Evolutionary conservation across 441 rosid genomes (phyloP).

Genomic region (Heliophila coronopifolia): DNA sequence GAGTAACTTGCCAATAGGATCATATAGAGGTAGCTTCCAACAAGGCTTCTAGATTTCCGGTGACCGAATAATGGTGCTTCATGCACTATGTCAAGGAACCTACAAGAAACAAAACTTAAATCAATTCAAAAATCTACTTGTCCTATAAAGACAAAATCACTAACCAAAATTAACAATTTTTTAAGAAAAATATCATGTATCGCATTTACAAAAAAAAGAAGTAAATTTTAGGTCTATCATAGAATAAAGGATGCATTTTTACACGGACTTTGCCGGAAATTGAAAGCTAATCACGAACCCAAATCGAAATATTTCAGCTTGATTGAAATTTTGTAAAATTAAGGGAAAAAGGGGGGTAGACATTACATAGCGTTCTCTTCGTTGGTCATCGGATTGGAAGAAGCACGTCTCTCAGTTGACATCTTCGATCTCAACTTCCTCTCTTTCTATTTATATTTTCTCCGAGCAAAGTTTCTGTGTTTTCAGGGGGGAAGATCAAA

Average conservation of each 20-base stretch:
- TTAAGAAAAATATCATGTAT: too few species aligned
- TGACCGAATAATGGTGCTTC: slow-evolving; percentile 78
- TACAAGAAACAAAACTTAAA: slow-evolving; percentile 3
- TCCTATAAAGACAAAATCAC: neutral
- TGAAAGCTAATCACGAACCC: neutral
- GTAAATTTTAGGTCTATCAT: neutral
- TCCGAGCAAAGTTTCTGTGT: too few species aligned
- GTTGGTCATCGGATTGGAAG: slow-evolving; percentile 45
- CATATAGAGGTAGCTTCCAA: slow-evolving; percentile 36
- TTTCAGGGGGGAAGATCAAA: too few species aligned
- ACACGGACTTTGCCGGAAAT: neutral
- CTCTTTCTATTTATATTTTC: neutral
- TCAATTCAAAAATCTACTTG: neutral
- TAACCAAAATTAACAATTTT: neutral
- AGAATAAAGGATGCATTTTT: neutral
- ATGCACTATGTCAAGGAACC: slow-evolving; percentile 71
- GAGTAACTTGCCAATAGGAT: slow-evolving; percentile 27
- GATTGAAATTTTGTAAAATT: neutral
- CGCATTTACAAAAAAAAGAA: neutral
- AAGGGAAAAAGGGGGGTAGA: neutral
- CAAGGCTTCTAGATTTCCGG: slow-evolving; percentile 58
- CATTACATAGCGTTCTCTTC: slow-evolving; percentile 71
- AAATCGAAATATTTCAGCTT: neutral
- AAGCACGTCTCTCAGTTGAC: slow-evolving; percentile 58
- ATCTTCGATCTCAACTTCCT: slow-evolving; percentile 30